Evolutionary conservation across 371 early-diverging fungal species (phyloP).

Genomic region (Mucor piriformis): DNA sequence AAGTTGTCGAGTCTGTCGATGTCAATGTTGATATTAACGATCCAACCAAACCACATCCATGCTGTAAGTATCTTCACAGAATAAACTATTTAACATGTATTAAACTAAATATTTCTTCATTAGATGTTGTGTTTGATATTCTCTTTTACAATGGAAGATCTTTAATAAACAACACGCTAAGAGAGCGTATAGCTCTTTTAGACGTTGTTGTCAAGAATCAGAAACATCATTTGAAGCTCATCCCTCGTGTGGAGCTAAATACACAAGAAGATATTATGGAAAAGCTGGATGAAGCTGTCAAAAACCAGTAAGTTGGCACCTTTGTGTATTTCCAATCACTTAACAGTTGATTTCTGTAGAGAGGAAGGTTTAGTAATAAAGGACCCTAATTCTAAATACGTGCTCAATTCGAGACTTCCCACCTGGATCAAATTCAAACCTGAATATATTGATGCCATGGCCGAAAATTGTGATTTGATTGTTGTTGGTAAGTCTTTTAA

Average conservation of each 20-base stretch:
- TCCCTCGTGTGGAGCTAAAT: conserved; percentile 52
- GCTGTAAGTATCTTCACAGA: conserved; percentile 46
- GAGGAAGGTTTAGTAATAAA: conserved; percentile 74
- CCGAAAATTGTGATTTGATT: conserved; percentile 73
- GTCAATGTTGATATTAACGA: conserved; percentile 26
- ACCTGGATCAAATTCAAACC: conserved; percentile 81
- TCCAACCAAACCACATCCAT: conserved; percentile 47
- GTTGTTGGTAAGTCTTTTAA: conserved; percentile 62
- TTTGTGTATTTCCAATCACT: background rate
- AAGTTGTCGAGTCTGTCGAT: background rate
- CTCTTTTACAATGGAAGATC: conserved; percentile 64
- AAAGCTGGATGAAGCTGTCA: conserved; percentile 60
- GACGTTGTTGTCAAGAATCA: conserved; percentile 52
- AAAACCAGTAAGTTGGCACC: conserved; percentile 39
- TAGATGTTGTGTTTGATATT: conserved; percentile 76
- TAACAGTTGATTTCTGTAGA: conserved; percentile 12
- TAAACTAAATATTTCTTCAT: conserved; percentile 66
- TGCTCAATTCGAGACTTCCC: conserved; percentile 49
- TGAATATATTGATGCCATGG: conserved; percentile 68
- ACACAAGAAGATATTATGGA: conserved; percentile 63
- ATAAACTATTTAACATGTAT: too few species aligned
- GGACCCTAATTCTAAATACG: conserved; percentile 61
- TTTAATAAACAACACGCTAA: conserved; percentile 56
- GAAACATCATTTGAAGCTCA: conserved; percentile 52
- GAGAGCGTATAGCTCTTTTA: conserved; percentile 53